A percentile compares a stretch with the other conserved stretches of the same genome.
Evolutionary conservation across 108 stramenopile species (phyloP).

Genomic region (Ochromonas danica): DNA sequence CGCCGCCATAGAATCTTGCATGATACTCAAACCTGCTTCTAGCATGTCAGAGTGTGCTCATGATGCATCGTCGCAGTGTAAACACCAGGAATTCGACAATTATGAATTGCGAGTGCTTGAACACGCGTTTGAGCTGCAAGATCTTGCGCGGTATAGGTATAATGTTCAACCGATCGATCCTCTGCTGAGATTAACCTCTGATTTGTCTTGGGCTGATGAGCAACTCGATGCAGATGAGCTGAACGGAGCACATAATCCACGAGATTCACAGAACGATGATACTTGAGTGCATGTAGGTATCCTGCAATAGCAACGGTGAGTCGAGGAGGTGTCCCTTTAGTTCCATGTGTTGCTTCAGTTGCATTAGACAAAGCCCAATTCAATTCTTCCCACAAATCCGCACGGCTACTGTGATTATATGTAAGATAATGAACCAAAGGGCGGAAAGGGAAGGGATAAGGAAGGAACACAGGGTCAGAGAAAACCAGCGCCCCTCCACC

Average conservation of each 20-base stretch:
- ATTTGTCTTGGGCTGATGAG: no score
- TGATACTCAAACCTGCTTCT: no score
- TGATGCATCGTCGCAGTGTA: no score
- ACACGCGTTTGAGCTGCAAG: no score
- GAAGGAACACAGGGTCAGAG: constrained; percentile 26
- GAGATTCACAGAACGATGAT: constrained; percentile 27
- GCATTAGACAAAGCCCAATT: constrained; percentile 1
- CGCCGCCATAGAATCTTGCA: no score
- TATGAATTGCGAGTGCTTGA: no score
- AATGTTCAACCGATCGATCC: no score
- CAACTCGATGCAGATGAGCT: constrained; percentile 5
- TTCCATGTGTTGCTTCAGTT: neutral
- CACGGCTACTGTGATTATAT: neutral
- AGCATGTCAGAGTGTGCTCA: no score
- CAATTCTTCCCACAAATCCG: constrained; percentile 26
- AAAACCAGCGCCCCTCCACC: constrained; percentile 27
- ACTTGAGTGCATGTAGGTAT: constrained; percentile 4
- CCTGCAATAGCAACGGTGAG: constrained; percentile 32
- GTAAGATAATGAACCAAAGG: neutral
- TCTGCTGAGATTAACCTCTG: no score
- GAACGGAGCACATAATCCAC: constrained; percentile 33
- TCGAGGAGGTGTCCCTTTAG: no score
- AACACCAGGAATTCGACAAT: no score
- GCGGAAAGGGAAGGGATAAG: constrained; percentile 32
- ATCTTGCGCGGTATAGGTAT: no score